A percentile compares a stretch with the other conserved stretches of the same genome.
Evolutionary conservation across 2,329 filamentous ascomycete species (phyloP).

Genomic region (Talaromyces sp.): DNA sequence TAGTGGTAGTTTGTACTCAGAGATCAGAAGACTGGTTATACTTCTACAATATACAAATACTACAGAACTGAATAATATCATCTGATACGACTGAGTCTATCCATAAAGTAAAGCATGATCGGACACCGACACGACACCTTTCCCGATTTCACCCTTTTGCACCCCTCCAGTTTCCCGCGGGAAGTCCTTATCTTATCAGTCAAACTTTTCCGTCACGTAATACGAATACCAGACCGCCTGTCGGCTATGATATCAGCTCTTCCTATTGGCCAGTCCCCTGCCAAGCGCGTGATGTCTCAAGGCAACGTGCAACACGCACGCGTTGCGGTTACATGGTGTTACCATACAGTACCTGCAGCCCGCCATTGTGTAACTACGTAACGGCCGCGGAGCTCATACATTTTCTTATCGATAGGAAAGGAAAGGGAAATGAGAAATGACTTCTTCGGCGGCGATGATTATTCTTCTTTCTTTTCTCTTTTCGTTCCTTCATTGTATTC

Average conservation of each 20-base stretch:
- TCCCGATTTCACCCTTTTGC: neutral
- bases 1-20: neutral
- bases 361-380: neutral
- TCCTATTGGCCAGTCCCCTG: neutral
- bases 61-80: neutral
- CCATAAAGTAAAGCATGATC: neutral
- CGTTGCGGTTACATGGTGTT: neutral
- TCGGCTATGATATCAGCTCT: too few species aligned
- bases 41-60: too few species aligned
- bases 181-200: constrained; percentile 9
- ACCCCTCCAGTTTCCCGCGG: constrained; percentile 10
- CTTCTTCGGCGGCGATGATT: neutral
- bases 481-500: neutral
- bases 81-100: neutral
- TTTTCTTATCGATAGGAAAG: constrained; percentile 10
- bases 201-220: neutral
- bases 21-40: too few species aligned
- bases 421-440: neutral
- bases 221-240: constrained; percentile 6
- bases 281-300: neutral
- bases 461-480: neutral
- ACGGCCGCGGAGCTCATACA: constrained; percentile 5
- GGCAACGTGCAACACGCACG: neutral
- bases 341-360: constrained; percentile 6
- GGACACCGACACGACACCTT: constrained; percentile 9